Percentiles rank a stretch among this genome's conserved stretches.
Conservation (phyloP, 192 early-diverging fungal species). For the Coemansia sp. region DNA sequence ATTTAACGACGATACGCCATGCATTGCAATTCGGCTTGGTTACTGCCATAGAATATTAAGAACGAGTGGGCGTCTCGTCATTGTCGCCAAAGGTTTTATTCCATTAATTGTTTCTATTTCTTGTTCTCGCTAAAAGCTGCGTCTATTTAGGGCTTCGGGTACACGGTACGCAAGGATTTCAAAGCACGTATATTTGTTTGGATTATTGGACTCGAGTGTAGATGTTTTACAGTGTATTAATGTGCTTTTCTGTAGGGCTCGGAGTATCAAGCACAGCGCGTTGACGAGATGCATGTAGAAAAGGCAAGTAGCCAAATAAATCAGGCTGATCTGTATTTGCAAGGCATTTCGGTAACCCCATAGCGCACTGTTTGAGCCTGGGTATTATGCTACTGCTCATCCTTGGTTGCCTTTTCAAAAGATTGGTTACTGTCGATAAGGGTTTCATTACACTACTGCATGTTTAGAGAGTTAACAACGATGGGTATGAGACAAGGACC, state of each 20-base stretch:
- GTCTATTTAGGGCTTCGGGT: too few relatives aligned
- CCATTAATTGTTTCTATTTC: too few relatives aligned
- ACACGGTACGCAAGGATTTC: too few relatives aligned
- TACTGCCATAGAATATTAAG: too few relatives aligned
- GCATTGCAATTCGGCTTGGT: not conserved
- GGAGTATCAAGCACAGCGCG: not conserved
- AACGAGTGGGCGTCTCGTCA: too few relatives aligned
- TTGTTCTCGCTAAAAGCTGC: too few relatives aligned
- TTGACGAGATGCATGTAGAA: slow-evolving; percentile 42
- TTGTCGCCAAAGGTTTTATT: too few relatives aligned
- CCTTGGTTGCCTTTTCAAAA: too few relatives aligned
- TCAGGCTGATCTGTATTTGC: not conserved
- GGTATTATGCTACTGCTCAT: too few relatives aligned
- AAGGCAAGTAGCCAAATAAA: slow-evolving; percentile 22
- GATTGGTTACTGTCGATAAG: not conserved
- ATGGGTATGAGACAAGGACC: slow-evolving; percentile 2
- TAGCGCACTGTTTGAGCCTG: too few relatives aligned
- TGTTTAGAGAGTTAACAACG: not conserved
- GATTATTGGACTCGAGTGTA: not conserved
- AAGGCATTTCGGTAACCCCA: not conserved
- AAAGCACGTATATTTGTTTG: too few relatives aligned
- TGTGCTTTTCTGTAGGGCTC: not conserved
- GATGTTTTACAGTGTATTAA: not conserved
- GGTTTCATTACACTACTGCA: not conserved
- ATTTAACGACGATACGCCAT: not conserved